Evolutionary conservation across 345 rosid genomes (phyloP).

Genomic region (Ceriops decandra): DNA sequence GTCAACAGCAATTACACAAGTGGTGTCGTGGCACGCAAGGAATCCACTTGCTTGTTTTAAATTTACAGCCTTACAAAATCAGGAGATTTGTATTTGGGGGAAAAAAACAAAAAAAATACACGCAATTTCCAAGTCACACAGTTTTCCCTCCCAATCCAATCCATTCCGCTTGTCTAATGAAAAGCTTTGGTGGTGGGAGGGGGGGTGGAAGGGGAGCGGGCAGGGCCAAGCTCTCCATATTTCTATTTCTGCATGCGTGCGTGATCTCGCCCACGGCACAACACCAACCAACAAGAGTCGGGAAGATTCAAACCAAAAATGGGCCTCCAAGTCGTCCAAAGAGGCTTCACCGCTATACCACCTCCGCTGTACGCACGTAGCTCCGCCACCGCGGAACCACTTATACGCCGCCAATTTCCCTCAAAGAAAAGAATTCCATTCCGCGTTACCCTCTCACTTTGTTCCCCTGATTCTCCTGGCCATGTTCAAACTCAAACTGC

Average conservation of each 20-base stretch:
- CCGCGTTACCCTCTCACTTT: background rate
- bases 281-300: too few relatives aligned
- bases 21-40: too few relatives aligned
- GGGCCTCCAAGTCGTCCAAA: slow-evolving; percentile 6
- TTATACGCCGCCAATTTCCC: slow-evolving; percentile 16
- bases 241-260: background rate
- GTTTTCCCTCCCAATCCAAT: background rate
- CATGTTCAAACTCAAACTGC: slow-evolving; percentile 5
- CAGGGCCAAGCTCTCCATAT: background rate
- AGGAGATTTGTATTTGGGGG: too few relatives aligned
- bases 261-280: background rate
- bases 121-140: slow-evolving; percentile 17
- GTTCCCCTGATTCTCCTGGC: slow-evolving; percentile 1
- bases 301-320: background rate
- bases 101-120: background rate
- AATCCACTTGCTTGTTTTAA: too few relatives aligned
- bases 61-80: too few relatives aligned
- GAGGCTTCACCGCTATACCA: background rate
- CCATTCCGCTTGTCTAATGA: background rate
- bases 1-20: too few relatives aligned
- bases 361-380: background rate
- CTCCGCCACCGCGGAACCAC: background rate
- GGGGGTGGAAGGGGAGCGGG: too few relatives aligned
- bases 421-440: background rate
- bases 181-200: background rate